Evolutionary conservation across 805 yeast species (phyloP), one percentile per base, ranked within the genome.

Genomic region (Starmerella riodocensis): DNA sequence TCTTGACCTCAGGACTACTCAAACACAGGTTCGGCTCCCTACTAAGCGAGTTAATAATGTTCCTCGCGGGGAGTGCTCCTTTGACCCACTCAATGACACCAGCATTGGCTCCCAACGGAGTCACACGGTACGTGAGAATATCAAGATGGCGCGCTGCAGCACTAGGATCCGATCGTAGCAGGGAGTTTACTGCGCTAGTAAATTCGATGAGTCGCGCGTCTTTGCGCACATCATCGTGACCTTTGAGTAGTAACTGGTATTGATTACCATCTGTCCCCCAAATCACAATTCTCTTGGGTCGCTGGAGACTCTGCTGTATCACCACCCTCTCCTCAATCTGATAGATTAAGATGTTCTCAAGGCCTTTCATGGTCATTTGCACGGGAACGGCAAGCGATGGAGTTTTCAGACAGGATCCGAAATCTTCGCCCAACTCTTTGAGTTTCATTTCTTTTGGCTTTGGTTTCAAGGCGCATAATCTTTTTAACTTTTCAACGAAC

Each of bases 181-280:
- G 56, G 48, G 82, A 71, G 54, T 86, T 86, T 57, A 91, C 74
- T 59, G 85, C 78, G 1, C 83, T 74, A 0, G 96, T 83, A 51
- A 91, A 78, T 51, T 93, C 91, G 80, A 85, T 80, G 37, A 88
- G 73, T 51, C 93, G 80, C 4, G 94, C 91, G 63, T 93, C 99
- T 54, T 93, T 93, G 47, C 97, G 64, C 16, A 93, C 76, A 61
- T 91, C 98, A 59, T 91, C 99, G 46, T 75, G 71, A 7, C 78
- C 75, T 54, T 91, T 91, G 51, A 93, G 77, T 61, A 91, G 67
- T 13, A 91, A 67, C 16, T 78, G 70, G 55, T 86, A 86, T 1
- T 63, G 57, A n/a, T 61, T 60, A 7, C 88, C 86, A 59, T 88
- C 82, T 2, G 82, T 73, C 0, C 97, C 98, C 29, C 72, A 58